phyloP scores from a whole-genome alignment of 2,329 filamentous ascomycete species.

The Colletotrichum caudatum region DNA sequence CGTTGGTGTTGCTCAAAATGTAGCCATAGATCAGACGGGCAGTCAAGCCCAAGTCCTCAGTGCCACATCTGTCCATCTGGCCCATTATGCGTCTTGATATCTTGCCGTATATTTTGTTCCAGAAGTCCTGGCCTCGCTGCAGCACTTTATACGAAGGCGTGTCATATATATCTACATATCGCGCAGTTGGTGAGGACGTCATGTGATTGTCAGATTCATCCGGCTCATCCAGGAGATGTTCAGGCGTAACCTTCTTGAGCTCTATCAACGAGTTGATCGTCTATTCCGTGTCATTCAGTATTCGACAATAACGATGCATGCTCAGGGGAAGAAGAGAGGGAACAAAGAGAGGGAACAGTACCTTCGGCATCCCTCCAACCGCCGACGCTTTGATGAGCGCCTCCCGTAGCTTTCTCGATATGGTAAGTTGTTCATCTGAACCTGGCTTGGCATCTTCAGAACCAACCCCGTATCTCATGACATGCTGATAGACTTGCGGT shows the following conservation, averaged over 20 bases:
- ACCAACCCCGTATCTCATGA: constrained; percentile 50
- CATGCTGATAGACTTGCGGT: constrained; percentile 57
- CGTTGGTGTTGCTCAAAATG: constrained; percentile 59
- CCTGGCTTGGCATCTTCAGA: constrained; percentile 44
- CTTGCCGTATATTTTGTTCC: constrained; percentile 63
- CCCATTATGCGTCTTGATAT: constrained; percentile 60
- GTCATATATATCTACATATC: constrained; percentile 54
- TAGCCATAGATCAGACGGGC: constrained; percentile 63
- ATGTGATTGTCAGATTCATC: constrained; percentile 44
- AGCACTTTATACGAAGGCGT: constrained; percentile 52
- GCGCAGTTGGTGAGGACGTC: constrained; percentile 53
- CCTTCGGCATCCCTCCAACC: constrained; percentile 64
- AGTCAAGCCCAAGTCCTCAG: constrained; percentile 61
- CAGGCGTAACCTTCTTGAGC: constrained; percentile 58
- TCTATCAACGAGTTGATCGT: constrained; percentile 61
- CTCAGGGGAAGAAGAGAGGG: background rate
- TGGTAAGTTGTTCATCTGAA: constrained; percentile 55
- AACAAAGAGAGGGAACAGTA: constrained; percentile 43
- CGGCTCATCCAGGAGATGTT: constrained; percentile 53
- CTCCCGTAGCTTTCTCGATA: constrained; percentile 61
- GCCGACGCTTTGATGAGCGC: constrained; percentile 62
- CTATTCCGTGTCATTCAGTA: constrained; percentile 44
- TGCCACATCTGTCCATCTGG: constrained; percentile 62
- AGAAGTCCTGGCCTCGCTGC: constrained; percentile 59
- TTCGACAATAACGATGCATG: background rate